Evolutionary conservation across 1,139 yeast species (phyloP), one percentile per base, ranked within the genome.

Genomic region (Fermentozyma sake): DNA sequence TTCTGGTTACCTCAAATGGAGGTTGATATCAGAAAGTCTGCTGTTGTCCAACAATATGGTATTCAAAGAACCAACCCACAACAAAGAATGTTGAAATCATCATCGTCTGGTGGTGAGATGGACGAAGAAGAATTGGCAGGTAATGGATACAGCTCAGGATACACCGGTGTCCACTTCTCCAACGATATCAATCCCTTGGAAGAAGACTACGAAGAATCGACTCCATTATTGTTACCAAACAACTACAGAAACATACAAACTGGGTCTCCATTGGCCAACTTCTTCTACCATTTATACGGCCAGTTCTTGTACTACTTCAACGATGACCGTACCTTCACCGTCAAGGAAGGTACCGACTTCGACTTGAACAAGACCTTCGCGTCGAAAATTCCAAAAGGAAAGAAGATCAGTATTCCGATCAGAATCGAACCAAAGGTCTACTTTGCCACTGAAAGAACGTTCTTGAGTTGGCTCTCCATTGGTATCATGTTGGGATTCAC

Each of bases 1-100:
- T 91, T 85, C 61, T 91, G 98, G 98, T 68, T 80, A 42, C 96
- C 97, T n/a, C 98, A 91, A 61, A 91, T 91, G 98, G 85, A 77
- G 42, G 81, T 81, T 28, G 98, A 91, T 52, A 91, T 91, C 42
- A 79, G 95, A 53, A 91, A 91, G 55, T 96, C 96, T 18, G 76
- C 79, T 38, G 61, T 74, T 20, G 76, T 75, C 47, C 75, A 72
- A 38, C 76, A 74, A 31, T 69, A 71, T 44, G 94, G 94, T 44
- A 68, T 68, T 37, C 54, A 50, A 29, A 56, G 72, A 44, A 55
- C 58, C 31, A 22, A 39, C 35, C 22, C 34, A 17, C 41, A 37
- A 20, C 57, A 53, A 26, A 45, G 50, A 31, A 44, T 41, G 27
- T 37, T 40, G 34, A 55, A 54, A 29, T 52, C 61, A 8, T 55